Evolutionary conservation across 306 rosid genomes (phyloP).

Genomic region (Arachis stenosperma): DNA sequence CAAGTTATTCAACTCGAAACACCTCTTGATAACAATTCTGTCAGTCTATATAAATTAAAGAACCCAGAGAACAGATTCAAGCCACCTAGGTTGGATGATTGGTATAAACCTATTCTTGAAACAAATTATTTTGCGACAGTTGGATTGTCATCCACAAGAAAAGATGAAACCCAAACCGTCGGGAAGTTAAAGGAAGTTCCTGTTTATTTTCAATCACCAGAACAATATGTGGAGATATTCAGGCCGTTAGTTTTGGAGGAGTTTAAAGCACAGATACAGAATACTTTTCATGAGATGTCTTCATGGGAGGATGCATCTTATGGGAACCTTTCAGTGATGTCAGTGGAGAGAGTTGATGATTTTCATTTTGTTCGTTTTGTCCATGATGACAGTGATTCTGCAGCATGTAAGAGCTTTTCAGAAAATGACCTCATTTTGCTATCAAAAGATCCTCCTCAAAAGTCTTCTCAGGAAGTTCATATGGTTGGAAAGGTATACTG

Average conservation of each 20-base stretch:
- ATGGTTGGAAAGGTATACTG: conserved; percentile 88
- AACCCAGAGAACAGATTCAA: conserved; percentile 71
- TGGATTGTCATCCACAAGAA: conserved; percentile 66
- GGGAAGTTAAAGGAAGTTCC: conserved; percentile 84
- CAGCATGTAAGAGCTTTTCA: conserved; percentile 65
- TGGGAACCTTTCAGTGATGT: conserved; percentile 82
- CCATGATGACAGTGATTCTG: conserved; percentile 68
- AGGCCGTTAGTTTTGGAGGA: conserved; percentile 93
- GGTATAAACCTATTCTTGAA: conserved; percentile 90
- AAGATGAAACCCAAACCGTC: conserved; percentile 54
- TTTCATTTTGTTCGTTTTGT: conserved; percentile 89
- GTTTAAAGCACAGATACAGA: conserved; percentile 89
- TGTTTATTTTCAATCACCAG: conserved; percentile 78
- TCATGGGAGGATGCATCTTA: conserved; percentile 82
- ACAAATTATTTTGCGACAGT: conserved; percentile 75
- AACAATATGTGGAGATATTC: conserved; percentile 81
- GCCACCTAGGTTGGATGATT: conserved; percentile 84
- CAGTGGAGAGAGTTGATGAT: conserved; percentile 90
- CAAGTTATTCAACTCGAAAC: conserved; percentile 85
- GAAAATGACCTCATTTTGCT: conserved; percentile 91
- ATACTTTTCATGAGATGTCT: conserved; percentile 71
- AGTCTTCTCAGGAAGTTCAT: conserved; percentile 77
- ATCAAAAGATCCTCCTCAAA: conserved; percentile 80
- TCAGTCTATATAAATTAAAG: conserved; percentile 56
- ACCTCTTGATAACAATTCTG: conserved; percentile 53